Percentiles rank a stretch among this genome's conserved stretches.
Conservation (phyloP, 2,329 filamentous ascomycete genomes). For the Neurospora sp. region DNA sequence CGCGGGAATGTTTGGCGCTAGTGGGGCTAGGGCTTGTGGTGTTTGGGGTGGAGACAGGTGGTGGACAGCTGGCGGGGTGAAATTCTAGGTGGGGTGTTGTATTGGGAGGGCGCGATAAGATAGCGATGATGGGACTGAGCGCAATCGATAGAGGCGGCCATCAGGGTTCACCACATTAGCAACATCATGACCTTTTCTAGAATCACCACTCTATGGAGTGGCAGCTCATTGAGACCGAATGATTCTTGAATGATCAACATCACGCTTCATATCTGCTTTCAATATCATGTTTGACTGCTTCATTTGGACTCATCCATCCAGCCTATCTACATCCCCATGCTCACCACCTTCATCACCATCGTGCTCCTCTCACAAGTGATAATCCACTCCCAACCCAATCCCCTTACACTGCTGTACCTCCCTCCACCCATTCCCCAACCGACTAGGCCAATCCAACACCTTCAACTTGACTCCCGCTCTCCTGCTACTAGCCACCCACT, state of each 20-base stretch:
- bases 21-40: not conserved
- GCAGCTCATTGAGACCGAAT: not conserved
- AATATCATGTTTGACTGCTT: not conserved
- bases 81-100: not conserved
- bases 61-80: not conserved
- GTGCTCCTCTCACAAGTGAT: constrained; percentile 21
- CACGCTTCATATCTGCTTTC: not conserved
- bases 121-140: not conserved
- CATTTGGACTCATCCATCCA: not conserved
- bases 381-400: constrained; percentile 33
- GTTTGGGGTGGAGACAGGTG: not conserved
- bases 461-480: constrained; percentile 30
- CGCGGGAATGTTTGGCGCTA: not conserved
- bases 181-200: not conserved
- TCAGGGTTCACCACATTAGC: not conserved
- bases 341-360: not conserved
- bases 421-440: constrained; percentile 27
- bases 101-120: not conserved
- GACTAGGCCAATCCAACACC: constrained; percentile 34
- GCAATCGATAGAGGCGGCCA: not conserved
- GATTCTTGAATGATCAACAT: not conserved
- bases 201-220: not conserved
- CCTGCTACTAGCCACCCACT: constrained; percentile 26
- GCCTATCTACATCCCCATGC: not conserved
- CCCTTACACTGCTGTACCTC: constrained; percentile 41